Percentiles rank a stretch among this genome's conserved stretches.
phyloP scores from a whole-genome alignment of 441 rosid genomes.

The Eutrema salsugineum region DNA sequence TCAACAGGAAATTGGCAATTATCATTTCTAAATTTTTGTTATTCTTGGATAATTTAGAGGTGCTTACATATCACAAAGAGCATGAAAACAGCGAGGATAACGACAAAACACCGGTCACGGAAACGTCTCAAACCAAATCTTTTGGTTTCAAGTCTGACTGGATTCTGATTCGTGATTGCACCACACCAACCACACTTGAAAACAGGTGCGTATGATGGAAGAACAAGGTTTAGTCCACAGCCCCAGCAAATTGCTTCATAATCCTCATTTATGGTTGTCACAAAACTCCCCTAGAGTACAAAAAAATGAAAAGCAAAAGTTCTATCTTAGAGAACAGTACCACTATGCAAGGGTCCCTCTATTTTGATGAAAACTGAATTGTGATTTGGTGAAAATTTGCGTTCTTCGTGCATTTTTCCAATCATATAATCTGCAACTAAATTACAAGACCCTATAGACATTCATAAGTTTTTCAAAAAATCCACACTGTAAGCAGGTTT shows the following conservation, averaged over 20 bases:
- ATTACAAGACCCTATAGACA: neutral
- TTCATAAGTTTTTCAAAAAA: slow-evolving; percentile 3
- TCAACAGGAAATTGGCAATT: neutral
- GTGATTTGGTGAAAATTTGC: neutral
- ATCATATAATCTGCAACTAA: neutral
- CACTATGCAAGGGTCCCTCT: neutral
- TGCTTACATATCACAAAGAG: slow-evolving; percentile 74
- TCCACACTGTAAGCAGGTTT: neutral
- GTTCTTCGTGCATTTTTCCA: neutral
- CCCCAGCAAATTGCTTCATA: slow-evolving; percentile 83
- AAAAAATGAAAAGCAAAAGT: neutral
- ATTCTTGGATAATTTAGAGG: neutral
- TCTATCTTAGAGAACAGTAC: neutral
- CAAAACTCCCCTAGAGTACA: slow-evolving; percentile 44
- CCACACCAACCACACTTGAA: slow-evolving; percentile 99
- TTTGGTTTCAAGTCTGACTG: slow-evolving; percentile 44
- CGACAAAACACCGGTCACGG: slow-evolving; percentile 81
- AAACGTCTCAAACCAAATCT: slow-evolving; percentile 61
- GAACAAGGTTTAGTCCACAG: slow-evolving; percentile 77
- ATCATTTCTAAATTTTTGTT: neutral
- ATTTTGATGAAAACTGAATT: too few species aligned
- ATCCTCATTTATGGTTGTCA: slow-evolving; percentile 47
- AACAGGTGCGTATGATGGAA: slow-evolving; percentile 64
- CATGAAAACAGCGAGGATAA: slow-evolving; percentile 61
- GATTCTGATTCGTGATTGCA: slow-evolving; percentile 68